These are phyloP conservation scores for Globisporangium viniferum DNA, from an alignment of 352 stramenopile species.

Conservation along the genomic window DNA sequence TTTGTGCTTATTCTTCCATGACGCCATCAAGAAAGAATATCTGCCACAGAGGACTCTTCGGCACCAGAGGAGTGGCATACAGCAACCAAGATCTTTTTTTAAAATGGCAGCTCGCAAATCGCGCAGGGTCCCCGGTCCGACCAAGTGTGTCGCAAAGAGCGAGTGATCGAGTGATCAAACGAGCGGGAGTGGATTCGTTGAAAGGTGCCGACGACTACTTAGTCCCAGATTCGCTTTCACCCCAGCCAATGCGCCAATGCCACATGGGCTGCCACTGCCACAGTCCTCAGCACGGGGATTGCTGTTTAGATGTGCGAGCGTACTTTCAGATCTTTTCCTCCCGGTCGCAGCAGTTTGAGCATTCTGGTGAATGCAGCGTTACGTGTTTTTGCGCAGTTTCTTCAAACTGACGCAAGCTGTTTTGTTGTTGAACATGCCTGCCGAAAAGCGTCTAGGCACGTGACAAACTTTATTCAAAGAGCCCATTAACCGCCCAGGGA, in stretches of 20 bases:
- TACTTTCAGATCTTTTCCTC: not conserved
- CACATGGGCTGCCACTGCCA: not conserved
- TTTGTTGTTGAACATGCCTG: not conserved
- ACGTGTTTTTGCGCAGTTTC: not conserved
- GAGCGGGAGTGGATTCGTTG: not conserved
- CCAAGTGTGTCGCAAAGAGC: not conserved
- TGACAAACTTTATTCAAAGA: no score
- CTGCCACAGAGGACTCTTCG: not conserved
- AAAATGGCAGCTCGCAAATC: not conserved
- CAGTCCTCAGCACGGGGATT: not conserved
- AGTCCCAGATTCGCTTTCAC: not conserved
- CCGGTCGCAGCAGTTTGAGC: not conserved
- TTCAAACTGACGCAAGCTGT: not conserved
- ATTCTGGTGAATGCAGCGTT: not conserved
- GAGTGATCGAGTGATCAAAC: no score
- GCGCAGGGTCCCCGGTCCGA: not conserved
- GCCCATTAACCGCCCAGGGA: no score
- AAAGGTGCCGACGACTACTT: not conserved
- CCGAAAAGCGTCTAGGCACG: no score
- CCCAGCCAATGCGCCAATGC: no score
- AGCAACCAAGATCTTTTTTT: not conserved
- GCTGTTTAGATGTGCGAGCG: not conserved
- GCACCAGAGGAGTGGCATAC: not conserved
- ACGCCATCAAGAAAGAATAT: conserved; percentile 2
- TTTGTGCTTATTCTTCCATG: not conserved